Base-by-base conservation (phyloP, 352 stramenopile genomes). In the Thraustochytrium sp. region DNA sequence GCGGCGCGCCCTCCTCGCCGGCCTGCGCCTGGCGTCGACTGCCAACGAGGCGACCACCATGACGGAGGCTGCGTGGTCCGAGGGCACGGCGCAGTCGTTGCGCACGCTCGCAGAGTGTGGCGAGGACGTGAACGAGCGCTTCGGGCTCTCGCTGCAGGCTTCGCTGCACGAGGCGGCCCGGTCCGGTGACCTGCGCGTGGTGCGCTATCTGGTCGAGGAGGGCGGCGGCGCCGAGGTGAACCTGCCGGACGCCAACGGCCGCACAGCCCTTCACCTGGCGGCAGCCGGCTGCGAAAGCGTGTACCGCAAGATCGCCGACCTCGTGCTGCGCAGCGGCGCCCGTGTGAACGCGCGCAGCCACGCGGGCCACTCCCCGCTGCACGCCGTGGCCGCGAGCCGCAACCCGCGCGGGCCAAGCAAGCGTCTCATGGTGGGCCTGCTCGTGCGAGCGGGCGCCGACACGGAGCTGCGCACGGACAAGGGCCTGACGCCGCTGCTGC, bases 51-150 rank as follows among this genome's bases (percentile, higher is more conserved):
- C 26, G 2, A 46, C 29, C 26, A 11, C 9, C 21, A n/a, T 0
- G 26, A 11, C 36, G 26, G 11, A 31, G 23, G 26, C 34, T 0
- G 40, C 42, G 40, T 16, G 13, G 59, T 72, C 59, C 21, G 26
- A 72, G 26, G 53, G 53, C 0, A 48, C 68, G 46, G n/a, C 29
- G n/a, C 34, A n/a, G 46, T 51, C 42, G 16, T 34, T 80, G 9
- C 26, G 31, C 5, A 63, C 53, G 37, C 34, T 46, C 34, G n/a
- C 29, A 8, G 68, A 68, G 38, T 51, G 34, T 18, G 68, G 68
- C 0, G 68, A 80, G 63, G 51, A 64, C 26, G 48, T 80, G 11
- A 64, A 80, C 38, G 68, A 80, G 31, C 46, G 68, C 23, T 46
- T 46, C 5, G 68, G 68, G 26, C n/a, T 80, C 23, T 46, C 46